A percentile compares a stretch with the other conserved stretches of the same genome.
Evolutionary conservation across 305 asterid genomes (phyloP).

Genomic region (Solanum hybrid): DNA sequence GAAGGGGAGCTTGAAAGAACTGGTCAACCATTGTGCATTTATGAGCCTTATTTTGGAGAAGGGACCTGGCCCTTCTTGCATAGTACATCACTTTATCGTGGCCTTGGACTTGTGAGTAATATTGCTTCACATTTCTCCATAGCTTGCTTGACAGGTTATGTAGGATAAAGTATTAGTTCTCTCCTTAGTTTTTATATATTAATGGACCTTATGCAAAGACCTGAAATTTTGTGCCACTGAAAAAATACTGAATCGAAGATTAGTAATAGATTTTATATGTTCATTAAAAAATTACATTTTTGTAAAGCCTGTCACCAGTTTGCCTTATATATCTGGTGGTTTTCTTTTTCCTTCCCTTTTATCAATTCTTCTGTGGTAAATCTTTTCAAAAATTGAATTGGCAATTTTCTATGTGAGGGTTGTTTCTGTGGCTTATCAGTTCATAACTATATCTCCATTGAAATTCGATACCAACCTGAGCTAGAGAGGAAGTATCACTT

Average conservation of each 20-base stretch:
- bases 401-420: neutral
- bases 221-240: neutral
- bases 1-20: slow-evolving; percentile 97
- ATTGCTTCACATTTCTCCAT: neutral
- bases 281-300: neutral
- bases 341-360: neutral
- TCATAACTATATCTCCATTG: neutral
- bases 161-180: neutral
- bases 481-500: neutral
- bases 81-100: slow-evolving; percentile 71
- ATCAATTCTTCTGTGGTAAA: neutral
- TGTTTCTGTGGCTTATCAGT: neutral
- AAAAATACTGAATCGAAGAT: neutral
- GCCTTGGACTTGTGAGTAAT: slow-evolving; percentile 68
- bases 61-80: slow-evolving; percentile 98
- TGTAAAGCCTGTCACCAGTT: neutral
- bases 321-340: neutral
- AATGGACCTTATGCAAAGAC: neutral
- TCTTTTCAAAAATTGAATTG: neutral
- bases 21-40: slow-evolving; percentile 85
- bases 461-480: neutral
- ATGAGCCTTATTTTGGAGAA: slow-evolving; percentile 83
- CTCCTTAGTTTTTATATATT: neutral
- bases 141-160: neutral
- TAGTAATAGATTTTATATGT: neutral